phyloP scores from a whole-genome alignment of 192 early-diverging fungal species.

The Entomortierella lignicola region DNA sequence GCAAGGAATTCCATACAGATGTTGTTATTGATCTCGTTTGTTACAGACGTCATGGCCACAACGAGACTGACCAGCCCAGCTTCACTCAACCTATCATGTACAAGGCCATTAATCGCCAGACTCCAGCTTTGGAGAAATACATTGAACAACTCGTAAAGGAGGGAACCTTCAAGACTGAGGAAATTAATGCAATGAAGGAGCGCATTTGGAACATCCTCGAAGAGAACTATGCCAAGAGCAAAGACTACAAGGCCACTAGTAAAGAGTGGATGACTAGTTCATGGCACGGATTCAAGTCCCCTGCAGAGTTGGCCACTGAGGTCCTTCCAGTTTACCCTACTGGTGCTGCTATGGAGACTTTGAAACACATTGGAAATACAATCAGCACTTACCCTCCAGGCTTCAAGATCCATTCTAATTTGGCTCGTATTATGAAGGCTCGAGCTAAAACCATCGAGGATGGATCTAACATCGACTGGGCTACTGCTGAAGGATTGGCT shows the following conservation, averaged over 20 bases:
- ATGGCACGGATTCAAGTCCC: conserved; percentile 90
- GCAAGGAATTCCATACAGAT: conserved; percentile 95
- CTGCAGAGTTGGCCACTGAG: conserved; percentile 76
- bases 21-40: conserved; percentile 97
- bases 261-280: conserved; percentile 96
- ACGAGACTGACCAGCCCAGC: conserved; percentile 98
- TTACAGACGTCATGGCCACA: conserved; percentile 98
- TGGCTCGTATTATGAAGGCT: conserved; percentile 85
- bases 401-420: conserved; percentile 89
- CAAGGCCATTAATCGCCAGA: conserved; percentile 87
- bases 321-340: conserved; percentile 77
- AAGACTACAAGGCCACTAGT: conserved; percentile 88
- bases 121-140: conserved; percentile 88
- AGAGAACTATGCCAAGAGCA: conserved; percentile 90
- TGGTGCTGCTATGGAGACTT: conserved; percentile 75
- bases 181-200: conserved; percentile 90
- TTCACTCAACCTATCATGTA: conserved; percentile 99
- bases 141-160: conserved; percentile 84
- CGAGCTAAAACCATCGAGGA: conserved; percentile 85
- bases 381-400: conserved; percentile 84
- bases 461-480: conserved; percentile 93
- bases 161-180: conserved; percentile 82
- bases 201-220: conserved; percentile 93
- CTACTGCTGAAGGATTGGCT: conserved; percentile 93
- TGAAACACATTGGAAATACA: conserved; percentile 86